Percentiles rank a stretch among this genome's conserved stretches.
Conservation (phyloP, 2,329 filamentous ascomycete genomes). For the Fonsecaea pedrosoi region DNA sequence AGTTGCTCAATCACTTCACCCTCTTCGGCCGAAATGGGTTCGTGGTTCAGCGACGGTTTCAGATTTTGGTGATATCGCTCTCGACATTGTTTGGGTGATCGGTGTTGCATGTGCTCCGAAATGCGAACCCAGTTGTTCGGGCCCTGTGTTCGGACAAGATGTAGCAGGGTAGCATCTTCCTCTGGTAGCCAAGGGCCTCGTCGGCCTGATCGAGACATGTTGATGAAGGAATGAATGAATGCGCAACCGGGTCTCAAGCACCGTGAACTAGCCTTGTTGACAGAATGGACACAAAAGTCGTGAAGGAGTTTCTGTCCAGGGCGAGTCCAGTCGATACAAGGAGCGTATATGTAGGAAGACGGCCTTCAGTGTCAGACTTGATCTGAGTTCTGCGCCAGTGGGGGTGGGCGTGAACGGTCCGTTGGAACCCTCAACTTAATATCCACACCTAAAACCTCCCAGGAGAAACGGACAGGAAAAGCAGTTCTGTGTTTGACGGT, state of each 20-base stretch:
- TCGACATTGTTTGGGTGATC: conserved; percentile 92
- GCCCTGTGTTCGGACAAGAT: conserved; percentile 73
- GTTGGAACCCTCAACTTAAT: conserved; percentile 8
- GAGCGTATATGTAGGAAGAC: background rate
- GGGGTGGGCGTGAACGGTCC: conserved; percentile 7
- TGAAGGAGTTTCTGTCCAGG: background rate
- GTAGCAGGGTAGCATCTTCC: conserved; percentile 74
- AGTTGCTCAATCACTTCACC: conserved; percentile 76
- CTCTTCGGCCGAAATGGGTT: conserved; percentile 74
- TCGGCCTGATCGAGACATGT: conserved; percentile 61
- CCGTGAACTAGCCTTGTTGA: background rate
- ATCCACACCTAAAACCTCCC: background rate
- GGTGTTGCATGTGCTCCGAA: conserved; percentile 73
- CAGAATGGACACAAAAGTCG: background rate
- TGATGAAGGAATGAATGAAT: conserved; percentile 4
- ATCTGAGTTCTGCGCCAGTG: background rate
- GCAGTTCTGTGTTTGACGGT: background rate
- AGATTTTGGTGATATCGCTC: conserved; percentile 95
- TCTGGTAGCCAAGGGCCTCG: conserved; percentile 83
- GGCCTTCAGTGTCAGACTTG: conserved; percentile 1
- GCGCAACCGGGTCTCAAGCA: background rate
- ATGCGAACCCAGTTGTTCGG: conserved; percentile 91
- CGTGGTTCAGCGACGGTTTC: conserved; percentile 75
- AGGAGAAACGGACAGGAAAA: conserved; percentile 1
- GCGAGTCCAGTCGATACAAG: background rate